Conservation (phyloP, 495 filamentous ascomycete genomes). For the Usnea hakonensis region DNA sequence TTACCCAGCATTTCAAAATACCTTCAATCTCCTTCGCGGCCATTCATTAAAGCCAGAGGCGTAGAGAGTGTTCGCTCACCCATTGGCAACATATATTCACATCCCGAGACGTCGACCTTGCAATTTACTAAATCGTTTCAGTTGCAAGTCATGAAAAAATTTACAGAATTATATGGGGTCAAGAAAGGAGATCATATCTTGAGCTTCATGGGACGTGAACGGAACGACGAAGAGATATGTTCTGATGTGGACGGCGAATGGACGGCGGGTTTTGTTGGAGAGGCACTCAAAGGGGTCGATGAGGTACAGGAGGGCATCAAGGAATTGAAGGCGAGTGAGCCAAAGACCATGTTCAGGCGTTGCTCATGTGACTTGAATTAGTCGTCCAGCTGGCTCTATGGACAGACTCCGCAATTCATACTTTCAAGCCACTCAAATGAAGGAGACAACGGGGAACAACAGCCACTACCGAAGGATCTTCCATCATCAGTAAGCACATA, state of each 20-base stretch:
- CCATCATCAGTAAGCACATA: slow-evolving; percentile 14
- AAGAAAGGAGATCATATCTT: neutral
- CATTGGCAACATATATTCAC: slow-evolving; percentile 63
- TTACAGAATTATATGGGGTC: slow-evolving; percentile 32
- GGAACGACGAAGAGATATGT: slow-evolving; percentile 21
- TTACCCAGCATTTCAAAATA: slow-evolving; percentile 56
- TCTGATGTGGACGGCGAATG: slow-evolving; percentile 35
- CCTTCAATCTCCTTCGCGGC: slow-evolving; percentile 63
- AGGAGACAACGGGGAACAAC: slow-evolving; percentile 17
- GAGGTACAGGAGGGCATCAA: slow-evolving; percentile 50
- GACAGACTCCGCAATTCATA: slow-evolving; percentile 78
- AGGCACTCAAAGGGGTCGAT: slow-evolving; percentile 38
- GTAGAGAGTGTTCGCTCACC: slow-evolving; percentile 89
- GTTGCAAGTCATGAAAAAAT: slow-evolving; percentile 33
- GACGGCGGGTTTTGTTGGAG: slow-evolving; percentile 41
- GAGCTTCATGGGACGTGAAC: neutral
- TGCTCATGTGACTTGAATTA: slow-evolving; percentile 27
- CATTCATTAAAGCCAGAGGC: slow-evolving; percentile 69
- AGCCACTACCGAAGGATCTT: slow-evolving; percentile 19
- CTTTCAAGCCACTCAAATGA: slow-evolving; percentile 47
- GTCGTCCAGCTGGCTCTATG: slow-evolving; percentile 71
- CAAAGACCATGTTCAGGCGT: neutral
- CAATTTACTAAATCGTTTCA: slow-evolving; percentile 28
- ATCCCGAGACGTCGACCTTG: slow-evolving; percentile 15
- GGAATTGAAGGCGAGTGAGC: slow-evolving; percentile 49